phyloP scores from a whole-genome alignment of 805 yeast species.

The Candida broadrunensis region DNA sequence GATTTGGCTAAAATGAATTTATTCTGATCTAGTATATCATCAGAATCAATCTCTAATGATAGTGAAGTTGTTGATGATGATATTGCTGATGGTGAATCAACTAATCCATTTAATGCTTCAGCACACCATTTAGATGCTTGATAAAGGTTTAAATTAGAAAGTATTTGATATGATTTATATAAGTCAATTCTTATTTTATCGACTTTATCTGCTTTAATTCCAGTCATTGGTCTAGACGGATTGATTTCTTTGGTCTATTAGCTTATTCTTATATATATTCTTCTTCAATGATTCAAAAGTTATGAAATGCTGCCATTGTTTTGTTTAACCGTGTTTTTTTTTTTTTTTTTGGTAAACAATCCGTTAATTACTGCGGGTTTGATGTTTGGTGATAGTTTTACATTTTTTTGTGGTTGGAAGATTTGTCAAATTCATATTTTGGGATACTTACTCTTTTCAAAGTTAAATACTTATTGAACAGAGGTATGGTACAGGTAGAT shows the following conservation, averaged over 20 bases:
- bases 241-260: too few species aligned
- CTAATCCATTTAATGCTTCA: conserved; percentile 71
- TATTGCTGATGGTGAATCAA: conserved; percentile 8
- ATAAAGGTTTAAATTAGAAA: conserved; percentile 57
- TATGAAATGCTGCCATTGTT: neutral
- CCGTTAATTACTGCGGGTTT: neutral
- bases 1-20: conserved; percentile 60
- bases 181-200: conserved; percentile 19
- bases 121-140: conserved; percentile 81
- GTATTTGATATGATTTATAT: conserved; percentile 27
- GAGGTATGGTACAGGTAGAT: too few species aligned
- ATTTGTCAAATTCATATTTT: too few species aligned
- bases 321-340: neutral
- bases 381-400: neutral
- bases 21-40: conserved; percentile 41
- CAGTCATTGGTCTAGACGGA: too few species aligned
- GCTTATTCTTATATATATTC: neutral
- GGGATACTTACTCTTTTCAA: too few species aligned
- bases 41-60: conserved; percentile 9
- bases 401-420: too few species aligned
- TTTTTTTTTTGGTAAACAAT: neutral
- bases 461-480: too few species aligned
- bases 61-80: conserved; percentile 6
- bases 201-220: too few species aligned
- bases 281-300: neutral